These are phyloP conservation scores for Suillus occidentalis DNA, from an alignment of 768 basidiomycete species.

Conservation along the genomic window DNA sequence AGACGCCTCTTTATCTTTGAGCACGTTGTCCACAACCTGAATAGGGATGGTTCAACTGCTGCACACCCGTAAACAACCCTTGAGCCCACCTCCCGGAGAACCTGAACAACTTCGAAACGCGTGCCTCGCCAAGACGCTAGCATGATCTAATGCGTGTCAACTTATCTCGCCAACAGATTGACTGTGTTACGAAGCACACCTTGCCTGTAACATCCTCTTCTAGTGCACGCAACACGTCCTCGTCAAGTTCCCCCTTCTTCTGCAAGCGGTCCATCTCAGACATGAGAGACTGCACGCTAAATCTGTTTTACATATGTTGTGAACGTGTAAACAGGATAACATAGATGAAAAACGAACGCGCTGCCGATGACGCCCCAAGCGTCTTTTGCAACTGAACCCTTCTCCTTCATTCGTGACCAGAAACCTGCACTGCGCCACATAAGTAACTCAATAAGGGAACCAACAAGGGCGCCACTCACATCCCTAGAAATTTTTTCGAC, in stretches of 20 bases:
- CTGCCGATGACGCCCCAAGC: conserved; percentile 96
- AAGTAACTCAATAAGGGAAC: conserved; percentile 5
- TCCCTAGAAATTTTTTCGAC: conserved; percentile 86
- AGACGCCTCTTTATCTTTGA: conserved; percentile 74
- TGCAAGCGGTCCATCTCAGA: conserved; percentile 91
- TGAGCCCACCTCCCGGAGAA: conserved; percentile 64
- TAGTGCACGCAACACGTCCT: conserved; percentile 81
- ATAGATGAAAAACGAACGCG: conserved; percentile 60
- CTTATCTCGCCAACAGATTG: not conserved
- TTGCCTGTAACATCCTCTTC: conserved; percentile 95
- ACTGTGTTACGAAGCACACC: conserved; percentile 27
- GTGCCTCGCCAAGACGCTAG: conserved; percentile 98
- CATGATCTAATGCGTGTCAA: conserved; percentile 58
- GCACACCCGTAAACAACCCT: conserved; percentile 8
- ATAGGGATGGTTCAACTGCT: conserved; percentile 7
- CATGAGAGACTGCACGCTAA: conserved; percentile 24
- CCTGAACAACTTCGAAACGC: conserved; percentile 90
- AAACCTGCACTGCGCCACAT: conserved; percentile 68
- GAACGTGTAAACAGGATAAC: conserved; percentile 1
- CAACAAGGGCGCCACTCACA: conserved; percentile 50
- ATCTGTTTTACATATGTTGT: conserved; percentile 34
- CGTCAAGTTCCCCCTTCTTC: conserved; percentile 82
- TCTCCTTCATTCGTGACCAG: conserved; percentile 93
- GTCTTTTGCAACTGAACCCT: conserved; percentile 90
- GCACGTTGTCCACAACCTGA: conserved; percentile 78